Evolutionary conservation across 2,329 filamentous ascomycete genomes (phyloP).

Genomic region (Drechslera avenae): DNA sequence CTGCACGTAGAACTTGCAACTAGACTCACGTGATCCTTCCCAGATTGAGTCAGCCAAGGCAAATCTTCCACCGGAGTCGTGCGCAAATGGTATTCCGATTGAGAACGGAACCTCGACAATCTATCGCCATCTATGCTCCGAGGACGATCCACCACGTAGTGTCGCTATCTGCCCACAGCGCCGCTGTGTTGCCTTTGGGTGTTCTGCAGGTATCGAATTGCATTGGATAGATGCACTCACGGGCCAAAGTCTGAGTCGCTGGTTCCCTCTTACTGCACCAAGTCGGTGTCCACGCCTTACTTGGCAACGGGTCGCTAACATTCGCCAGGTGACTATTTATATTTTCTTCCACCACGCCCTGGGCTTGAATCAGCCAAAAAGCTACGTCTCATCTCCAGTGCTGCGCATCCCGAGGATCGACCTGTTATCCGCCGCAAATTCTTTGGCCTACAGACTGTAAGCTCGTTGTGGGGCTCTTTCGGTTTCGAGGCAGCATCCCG

Average conservation of each 20-base stretch:
- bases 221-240: slow-evolving; percentile 62
- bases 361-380: slow-evolving; percentile 61
- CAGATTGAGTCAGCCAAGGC: background rate
- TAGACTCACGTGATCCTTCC: slow-evolving; percentile 24
- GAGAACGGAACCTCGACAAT: slow-evolving; percentile 45
- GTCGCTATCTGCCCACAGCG: slow-evolving; percentile 69
- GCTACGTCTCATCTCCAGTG: slow-evolving; percentile 66
- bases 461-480: slow-evolving; percentile 30
- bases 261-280: slow-evolving; percentile 61
- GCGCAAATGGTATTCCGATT: slow-evolving; percentile 27
- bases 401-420: slow-evolving; percentile 53
- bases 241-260: slow-evolving; percentile 58
- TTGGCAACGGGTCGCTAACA: background rate
- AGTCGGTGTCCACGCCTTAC: slow-evolving; percentile 32
- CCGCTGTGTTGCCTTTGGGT: slow-evolving; percentile 69
- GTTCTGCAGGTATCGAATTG: slow-evolving; percentile 65
- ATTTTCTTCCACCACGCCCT: slow-evolving; percentile 63
- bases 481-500: slow-evolving; percentile 24
- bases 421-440: slow-evolving; percentile 33
- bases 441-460: slow-evolving; percentile 19
- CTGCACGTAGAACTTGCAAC: slow-evolving; percentile 32
- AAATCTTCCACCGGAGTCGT: background rate
- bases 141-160: slow-evolving; percentile 67
- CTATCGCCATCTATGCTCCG: slow-evolving; percentile 62
- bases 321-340: slow-evolving; percentile 54